These are phyloP conservation scores for Teunomyces lycoperdinae DNA, from an alignment of 805 yeast species.

Conservation along the genomic window DNA sequence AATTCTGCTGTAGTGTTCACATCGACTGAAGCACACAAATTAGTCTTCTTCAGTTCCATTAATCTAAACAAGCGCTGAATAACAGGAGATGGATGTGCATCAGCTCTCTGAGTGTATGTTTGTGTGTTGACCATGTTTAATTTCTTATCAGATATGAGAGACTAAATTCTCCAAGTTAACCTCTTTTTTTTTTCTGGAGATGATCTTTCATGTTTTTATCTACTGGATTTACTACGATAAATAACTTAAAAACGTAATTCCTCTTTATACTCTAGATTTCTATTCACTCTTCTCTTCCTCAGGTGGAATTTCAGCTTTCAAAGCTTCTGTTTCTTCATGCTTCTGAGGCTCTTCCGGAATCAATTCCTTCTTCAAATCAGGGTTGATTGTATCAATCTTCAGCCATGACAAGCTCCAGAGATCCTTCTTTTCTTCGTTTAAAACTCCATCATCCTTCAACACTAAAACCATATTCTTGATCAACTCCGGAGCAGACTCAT, in stretches of 20 bases:
- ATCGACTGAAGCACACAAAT: conserved; percentile 93
- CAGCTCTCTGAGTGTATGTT: conserved; percentile 69
- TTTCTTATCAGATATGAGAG: not conserved
- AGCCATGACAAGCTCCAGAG: conserved; percentile 35
- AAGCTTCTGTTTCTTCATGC: not conserved
- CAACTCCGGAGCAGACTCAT: conserved; percentile 36
- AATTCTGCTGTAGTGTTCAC: conserved; percentile 79
- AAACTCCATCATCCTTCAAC: conserved; percentile 25
- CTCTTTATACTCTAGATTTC: not conserved
- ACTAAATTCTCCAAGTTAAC: not conserved
- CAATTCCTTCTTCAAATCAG: conserved; percentile 23
- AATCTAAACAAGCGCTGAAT: conserved; percentile 70
- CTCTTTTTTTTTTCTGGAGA: not conserved
- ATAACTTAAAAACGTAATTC: not conserved
- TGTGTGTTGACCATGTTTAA: conserved; percentile 19
- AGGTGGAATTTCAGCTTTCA: not conserved
- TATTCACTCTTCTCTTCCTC: not conserved
- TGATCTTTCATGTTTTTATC: not conserved
- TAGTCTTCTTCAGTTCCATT: conserved; percentile 79
- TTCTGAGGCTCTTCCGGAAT: conserved; percentile 7
- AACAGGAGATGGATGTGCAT: conserved; percentile 68
- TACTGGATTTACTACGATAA: not conserved
- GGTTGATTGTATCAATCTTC: conserved; percentile 26
- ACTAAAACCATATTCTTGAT: conserved; percentile 43
- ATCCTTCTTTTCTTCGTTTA: conserved; percentile 18